phyloP scores from a whole-genome alignment of 1,284 basidiomycete genomes.

The Sporisorium scitamineum region DNA sequence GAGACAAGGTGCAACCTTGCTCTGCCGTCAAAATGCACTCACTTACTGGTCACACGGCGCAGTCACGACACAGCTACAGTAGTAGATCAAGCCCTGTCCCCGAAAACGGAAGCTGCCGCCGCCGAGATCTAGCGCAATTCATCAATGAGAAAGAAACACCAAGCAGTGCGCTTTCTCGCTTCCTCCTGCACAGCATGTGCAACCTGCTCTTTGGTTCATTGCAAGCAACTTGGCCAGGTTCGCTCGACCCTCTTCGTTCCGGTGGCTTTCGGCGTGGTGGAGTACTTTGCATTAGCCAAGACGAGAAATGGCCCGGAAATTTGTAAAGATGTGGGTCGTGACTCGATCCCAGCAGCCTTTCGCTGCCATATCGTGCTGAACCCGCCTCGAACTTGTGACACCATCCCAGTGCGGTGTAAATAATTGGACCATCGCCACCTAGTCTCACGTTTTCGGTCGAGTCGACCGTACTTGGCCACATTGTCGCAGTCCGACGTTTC shows the following conservation, averaged over 20 bases:
- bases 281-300: not conserved
- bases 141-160: not conserved
- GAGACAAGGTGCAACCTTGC: not conserved
- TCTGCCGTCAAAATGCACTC: not conserved
- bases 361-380: not conserved
- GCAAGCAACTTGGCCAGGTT: not conserved
- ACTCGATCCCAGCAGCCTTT: conserved; percentile 3
- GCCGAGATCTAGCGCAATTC: conserved; percentile 13
- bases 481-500: not conserved
- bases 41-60: conserved; percentile 15
- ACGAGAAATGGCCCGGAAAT: not conserved
- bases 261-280: not conserved
- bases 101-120: conserved; percentile 20
- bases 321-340: not conserved
- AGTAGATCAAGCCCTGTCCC: not conserved
- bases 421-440: no score
- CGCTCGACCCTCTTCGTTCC: not conserved
- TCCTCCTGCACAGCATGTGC: not conserved
- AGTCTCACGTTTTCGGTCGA: no score
- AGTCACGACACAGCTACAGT: not conserved
- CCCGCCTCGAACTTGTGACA: not conserved
- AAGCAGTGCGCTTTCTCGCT: not conserved
- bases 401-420: no score
- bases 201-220: not conserved
- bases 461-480: not conserved